Conservation (phyloP, 192 early-diverging fungal species). For the Spinellus fusiger region DNA sequence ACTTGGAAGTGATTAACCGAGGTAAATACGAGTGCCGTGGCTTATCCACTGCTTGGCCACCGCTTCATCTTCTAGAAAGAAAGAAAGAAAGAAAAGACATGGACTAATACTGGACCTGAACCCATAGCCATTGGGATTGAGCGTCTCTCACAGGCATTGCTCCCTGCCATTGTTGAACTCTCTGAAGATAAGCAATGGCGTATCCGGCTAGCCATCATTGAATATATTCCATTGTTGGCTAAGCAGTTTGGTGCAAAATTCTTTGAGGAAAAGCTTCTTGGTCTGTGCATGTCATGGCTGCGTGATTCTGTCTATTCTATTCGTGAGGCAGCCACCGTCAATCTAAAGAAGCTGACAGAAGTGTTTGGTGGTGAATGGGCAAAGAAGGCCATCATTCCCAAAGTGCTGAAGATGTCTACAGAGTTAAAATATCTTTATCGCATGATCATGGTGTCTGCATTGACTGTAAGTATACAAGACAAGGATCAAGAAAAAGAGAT, state of each 20-base stretch:
- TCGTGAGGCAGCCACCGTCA: conserved; percentile 92
- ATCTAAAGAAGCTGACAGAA: conserved; percentile 92
- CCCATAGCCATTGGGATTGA: conserved; percentile 91
- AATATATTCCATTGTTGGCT: conserved; percentile 96
- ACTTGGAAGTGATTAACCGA: conserved; percentile 92
- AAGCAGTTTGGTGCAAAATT: conserved; percentile 92
- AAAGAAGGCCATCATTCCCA: conserved; percentile 87
- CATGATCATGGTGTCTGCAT: conserved; percentile 96
- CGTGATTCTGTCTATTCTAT: conserved; percentile 96
- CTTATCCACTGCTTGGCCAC: too few relatives aligned
- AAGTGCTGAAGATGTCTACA: conserved; percentile 83
- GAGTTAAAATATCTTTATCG: conserved; percentile 94
- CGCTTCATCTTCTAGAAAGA: too few relatives aligned
- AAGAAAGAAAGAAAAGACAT: too few relatives aligned
- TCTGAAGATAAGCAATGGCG: conserved; percentile 99
- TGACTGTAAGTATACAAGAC: conserved; percentile 65
- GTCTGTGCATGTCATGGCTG: conserved; percentile 98
- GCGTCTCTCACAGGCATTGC: conserved; percentile 89
- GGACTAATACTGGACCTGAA: too few relatives aligned
- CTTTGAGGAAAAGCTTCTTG: conserved; percentile 94
- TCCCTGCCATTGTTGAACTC: conserved; percentile 97
- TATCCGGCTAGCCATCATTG: conserved; percentile 97
- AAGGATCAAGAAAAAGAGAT: not conserved
- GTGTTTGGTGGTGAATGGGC: conserved; percentile 99
- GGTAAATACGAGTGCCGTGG: conserved; percentile 40